Evolutionary conservation across 345 rosid genomes (phyloP).

Genomic region (Salix exigua): DNA sequence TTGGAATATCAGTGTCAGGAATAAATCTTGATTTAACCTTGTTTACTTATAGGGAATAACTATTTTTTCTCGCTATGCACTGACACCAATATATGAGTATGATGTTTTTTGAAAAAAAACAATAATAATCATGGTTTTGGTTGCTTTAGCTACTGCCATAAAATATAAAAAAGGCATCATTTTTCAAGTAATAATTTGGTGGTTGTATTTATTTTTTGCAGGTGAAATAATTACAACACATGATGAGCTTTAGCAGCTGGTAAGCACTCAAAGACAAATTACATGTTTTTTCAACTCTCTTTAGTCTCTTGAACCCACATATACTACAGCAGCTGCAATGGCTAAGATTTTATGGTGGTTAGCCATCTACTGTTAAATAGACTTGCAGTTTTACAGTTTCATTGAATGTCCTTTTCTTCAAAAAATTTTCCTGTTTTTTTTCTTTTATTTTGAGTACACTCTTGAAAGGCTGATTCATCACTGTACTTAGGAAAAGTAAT

Average conservation of each 20-base stretch:
- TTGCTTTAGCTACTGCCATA: too few relatives aligned
- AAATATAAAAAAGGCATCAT: too few relatives aligned
- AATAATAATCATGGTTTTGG: too few relatives aligned
- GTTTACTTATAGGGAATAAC: background rate
- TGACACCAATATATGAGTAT: too few relatives aligned
- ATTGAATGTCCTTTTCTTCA: background rate
- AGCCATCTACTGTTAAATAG: background rate
- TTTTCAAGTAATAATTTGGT: background rate
- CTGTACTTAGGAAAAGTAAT: background rate
- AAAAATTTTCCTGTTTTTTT: background rate
- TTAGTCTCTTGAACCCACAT: background rate
- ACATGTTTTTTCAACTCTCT: slow-evolving; percentile 1
- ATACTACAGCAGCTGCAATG: background rate
- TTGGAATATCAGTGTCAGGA: background rate
- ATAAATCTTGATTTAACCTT: background rate
- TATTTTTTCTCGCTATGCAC: too few relatives aligned
- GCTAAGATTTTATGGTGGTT: background rate
- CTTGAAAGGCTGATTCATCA: background rate
- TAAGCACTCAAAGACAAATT: slow-evolving; percentile 5
- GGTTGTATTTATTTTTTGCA: slow-evolving; percentile 17
- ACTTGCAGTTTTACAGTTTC: background rate
- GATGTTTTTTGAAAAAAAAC: too few relatives aligned
- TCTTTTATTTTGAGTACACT: background rate
- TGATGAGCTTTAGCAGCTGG: slow-evolving; percentile 47
- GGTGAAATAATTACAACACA: slow-evolving; percentile 29